Percentiles rank a stretch among this genome's conserved stretches.
Evolutionary conservation across 73 alveolate species (phyloP).

Genomic region (Paramecium biaurelia): DNA sequence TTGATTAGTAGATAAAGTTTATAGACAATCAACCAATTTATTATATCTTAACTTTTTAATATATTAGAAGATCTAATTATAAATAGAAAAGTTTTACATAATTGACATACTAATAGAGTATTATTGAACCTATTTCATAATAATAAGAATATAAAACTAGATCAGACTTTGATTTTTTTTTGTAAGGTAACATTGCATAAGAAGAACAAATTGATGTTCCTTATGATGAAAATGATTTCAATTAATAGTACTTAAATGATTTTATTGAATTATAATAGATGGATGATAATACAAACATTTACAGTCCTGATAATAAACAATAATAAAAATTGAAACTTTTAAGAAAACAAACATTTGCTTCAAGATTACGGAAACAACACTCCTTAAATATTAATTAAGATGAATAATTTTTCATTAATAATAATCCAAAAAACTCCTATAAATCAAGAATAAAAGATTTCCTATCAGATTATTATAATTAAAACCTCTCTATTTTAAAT

Average conservation of each 20-base stretch:
- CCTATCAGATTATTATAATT: neutral
- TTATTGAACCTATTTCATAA: neutral
- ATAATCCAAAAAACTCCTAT: neutral
- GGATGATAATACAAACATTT: neutral
- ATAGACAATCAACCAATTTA: neutral
- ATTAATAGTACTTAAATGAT: neutral
- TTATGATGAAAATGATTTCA: neutral
- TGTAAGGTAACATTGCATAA: neutral
- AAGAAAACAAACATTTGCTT: neutral
- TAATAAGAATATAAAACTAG: neutral
- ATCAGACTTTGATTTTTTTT: neutral
- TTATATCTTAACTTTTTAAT: neutral
- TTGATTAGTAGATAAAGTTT: neutral
- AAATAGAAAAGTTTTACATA: neutral
- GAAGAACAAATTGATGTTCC: neutral
- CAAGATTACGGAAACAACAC: neutral
- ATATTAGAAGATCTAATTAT: neutral
- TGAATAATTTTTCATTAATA: neutral
- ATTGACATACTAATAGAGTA: neutral
- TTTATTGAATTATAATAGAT: neutral
- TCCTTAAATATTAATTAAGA: neutral
- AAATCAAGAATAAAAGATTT: neutral
- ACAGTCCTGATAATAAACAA: neutral
- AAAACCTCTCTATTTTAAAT: neutral
- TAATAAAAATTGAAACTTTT: neutral